Conservation (phyloP, 495 filamentous ascomycete species). For the Pseudomonodictys pantanalensis region DNA sequence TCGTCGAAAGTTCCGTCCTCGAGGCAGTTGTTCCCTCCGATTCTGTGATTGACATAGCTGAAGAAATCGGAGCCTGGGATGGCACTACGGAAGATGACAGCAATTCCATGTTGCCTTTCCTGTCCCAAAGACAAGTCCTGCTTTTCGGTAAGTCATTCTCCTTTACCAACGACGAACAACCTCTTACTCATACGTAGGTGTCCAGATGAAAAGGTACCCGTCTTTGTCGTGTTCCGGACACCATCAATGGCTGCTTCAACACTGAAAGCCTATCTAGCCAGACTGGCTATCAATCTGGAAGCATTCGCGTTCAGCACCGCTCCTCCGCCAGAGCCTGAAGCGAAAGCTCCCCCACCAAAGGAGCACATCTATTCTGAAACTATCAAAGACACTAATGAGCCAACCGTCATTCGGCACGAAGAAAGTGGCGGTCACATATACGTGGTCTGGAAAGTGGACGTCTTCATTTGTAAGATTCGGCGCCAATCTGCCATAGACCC, state of each 20-base stretch:
- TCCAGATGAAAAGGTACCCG: constrained; percentile 73
- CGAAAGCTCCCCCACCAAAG: constrained; percentile 27
- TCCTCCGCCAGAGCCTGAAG: constrained; percentile 36
- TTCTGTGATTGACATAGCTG: constrained; percentile 63
- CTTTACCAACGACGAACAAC: constrained; percentile 23
- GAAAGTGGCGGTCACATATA: constrained; percentile 53
- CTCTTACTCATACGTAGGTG: constrained; percentile 63
- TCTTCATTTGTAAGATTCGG: constrained; percentile 60
- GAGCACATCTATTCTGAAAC: constrained; percentile 66
- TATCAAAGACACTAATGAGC: constrained; percentile 59
- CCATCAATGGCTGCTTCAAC: constrained; percentile 58
- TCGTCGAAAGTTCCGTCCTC: constrained; percentile 69
- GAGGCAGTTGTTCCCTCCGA: constrained; percentile 75
- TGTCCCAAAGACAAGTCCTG: constrained; percentile 45
- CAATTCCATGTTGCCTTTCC: constrained; percentile 33
- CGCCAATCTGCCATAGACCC: neutral
- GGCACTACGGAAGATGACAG: constrained; percentile 49
- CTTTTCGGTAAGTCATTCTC: constrained; percentile 64
- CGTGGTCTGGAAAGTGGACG: constrained; percentile 75
- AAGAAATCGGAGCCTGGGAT: constrained; percentile 52
- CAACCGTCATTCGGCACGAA: constrained; percentile 58
- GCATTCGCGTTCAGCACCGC: constrained; percentile 65
- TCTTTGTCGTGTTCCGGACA: constrained; percentile 69
- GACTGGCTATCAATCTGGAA: constrained; percentile 67
- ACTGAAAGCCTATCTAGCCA: constrained; percentile 58